Evolutionary conservation across 768 basidiomycete species (phyloP), one percentile per base, ranked within the genome.

Genomic region (Macrolepiota fuliginosa): DNA sequence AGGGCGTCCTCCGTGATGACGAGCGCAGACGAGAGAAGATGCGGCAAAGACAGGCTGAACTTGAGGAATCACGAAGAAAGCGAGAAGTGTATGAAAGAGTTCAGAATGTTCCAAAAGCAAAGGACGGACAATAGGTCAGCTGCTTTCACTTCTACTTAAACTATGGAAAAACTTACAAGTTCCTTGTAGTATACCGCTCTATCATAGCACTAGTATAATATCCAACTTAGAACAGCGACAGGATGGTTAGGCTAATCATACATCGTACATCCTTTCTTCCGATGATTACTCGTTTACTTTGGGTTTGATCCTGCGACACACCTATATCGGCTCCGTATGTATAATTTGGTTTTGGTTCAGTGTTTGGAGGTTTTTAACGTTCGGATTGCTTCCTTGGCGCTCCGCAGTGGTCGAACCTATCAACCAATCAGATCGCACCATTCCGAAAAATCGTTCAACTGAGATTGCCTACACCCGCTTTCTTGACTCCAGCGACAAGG

Each of bases 1-100:
- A 89, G 70, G 95, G 95, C 25, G 96, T 97, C 2, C 69, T 96
- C 50, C 84, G 87, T 55, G 95, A 97, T 70, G 96, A 98, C 68
- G 91, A 87, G 67, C 87, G 94, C 25, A 79, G 90, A 63, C 78
- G 73, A 67, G 83, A 87, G 68, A 94, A 94, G 74, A 83, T 83
- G 83, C 79, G 66, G 52, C 83, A 86, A 72, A 81, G 88, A 63
- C 83, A 89, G 71, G 83, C 80, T 62, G 89, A 85, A 0, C 73
- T 88, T 24, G 76, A 82, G 53, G 81, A 83, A 52, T 92, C 91
- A 0, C 77, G 78, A 63, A 77, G 77, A 65, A 92, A 85, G 69
- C 81, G 88, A 27, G 85, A 85, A 64, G 50, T 85, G 17, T 93
- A 89, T 66, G 91, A 91, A 73, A 73, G 74, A 36, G 72, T 76